Evolutionary conservation across 805 yeast genomes (phyloP).

Genomic region (Cyberlindnera samutprakarnensis): DNA sequence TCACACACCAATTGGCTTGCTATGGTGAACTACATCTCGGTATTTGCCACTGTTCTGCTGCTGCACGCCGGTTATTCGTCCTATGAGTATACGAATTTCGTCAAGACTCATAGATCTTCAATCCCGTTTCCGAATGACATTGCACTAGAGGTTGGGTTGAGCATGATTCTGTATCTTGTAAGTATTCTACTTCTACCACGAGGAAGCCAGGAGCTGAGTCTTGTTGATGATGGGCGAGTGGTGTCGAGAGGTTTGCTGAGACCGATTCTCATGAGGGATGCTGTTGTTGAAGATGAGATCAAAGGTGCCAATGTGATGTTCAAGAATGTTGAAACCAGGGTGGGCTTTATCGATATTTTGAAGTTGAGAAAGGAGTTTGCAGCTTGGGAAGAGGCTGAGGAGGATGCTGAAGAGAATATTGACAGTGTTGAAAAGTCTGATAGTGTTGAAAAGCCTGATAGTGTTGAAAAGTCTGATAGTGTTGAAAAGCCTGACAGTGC

Average conservation of each 20-base stretch:
- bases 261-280: slow-evolving; percentile 41
- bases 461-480: background rate
- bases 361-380: slow-evolving; percentile 37
- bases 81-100: slow-evolving; percentile 38
- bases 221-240: slow-evolving; percentile 22
- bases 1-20: no score
- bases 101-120: slow-evolving; percentile 16
- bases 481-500: background rate
- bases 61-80: slow-evolving; percentile 49
- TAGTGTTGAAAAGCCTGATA: no score
- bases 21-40: slow-evolving; percentile 8
- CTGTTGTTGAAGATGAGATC: slow-evolving; percentile 39
- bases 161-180: slow-evolving; percentile 32
- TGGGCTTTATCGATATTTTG: slow-evolving; percentile 43
- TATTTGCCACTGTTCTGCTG: slow-evolving; percentile 18
- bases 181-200: slow-evolving; percentile 16
- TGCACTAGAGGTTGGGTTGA: slow-evolving; percentile 40
- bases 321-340: slow-evolving; percentile 40
- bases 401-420: no score
- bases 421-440: no score
- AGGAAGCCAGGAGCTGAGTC: slow-evolving; percentile 17
- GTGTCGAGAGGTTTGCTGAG: slow-evolving; percentile 28
- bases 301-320: slow-evolving; percentile 38
- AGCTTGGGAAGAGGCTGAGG: slow-evolving; percentile 10
- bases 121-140: slow-evolving; percentile 38